phyloP scores from a whole-genome alignment of 805 yeast species.

The Saturnispora serradocipensis region DNA sequence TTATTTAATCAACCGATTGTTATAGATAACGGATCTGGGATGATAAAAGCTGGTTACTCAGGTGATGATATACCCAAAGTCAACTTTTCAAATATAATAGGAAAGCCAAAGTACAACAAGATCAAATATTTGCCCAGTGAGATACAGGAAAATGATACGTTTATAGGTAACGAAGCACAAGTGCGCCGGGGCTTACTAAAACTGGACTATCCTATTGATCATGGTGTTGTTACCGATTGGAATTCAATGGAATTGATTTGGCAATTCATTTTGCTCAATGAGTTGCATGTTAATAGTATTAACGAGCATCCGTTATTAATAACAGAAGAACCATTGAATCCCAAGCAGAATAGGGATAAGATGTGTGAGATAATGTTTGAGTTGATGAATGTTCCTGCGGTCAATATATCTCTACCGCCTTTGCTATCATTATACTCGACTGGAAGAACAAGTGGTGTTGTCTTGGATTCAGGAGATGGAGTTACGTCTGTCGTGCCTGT shows the following conservation, averaged over 20 bases:
- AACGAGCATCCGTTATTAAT: conserved; percentile 84
- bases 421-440: conserved; percentile 96
- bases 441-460: conserved; percentile 99
- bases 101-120: conserved; percentile 75
- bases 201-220: conserved; percentile 63
- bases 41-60: conserved; percentile 82
- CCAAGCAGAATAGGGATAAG: conserved; percentile 47
- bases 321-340: conserved; percentile 86
- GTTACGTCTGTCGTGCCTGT: conserved; percentile 84
- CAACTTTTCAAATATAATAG: conserved; percentile 56
- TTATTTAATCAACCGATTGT: conserved; percentile 65
- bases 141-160: conserved; percentile 48
- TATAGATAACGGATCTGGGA: conserved; percentile 80
- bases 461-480: conserved; percentile 98
- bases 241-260: conserved; percentile 76
- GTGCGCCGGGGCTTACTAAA: conserved; percentile 67
- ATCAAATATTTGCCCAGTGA: conserved; percentile 53
- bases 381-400: conserved; percentile 64
- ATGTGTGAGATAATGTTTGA: conserved; percentile 64
- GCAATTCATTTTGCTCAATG: conserved; percentile 55
- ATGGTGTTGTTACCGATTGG: conserved; percentile 80
- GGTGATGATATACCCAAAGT: conserved; percentile 78
- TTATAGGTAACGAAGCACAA: conserved; percentile 71
- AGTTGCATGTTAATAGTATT: conserved; percentile 33
- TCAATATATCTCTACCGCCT: conserved; percentile 77